Base-by-base conservation (phyloP, 495 filamentous ascomycete species). In the Astrothelium macrocarpum region DNA sequence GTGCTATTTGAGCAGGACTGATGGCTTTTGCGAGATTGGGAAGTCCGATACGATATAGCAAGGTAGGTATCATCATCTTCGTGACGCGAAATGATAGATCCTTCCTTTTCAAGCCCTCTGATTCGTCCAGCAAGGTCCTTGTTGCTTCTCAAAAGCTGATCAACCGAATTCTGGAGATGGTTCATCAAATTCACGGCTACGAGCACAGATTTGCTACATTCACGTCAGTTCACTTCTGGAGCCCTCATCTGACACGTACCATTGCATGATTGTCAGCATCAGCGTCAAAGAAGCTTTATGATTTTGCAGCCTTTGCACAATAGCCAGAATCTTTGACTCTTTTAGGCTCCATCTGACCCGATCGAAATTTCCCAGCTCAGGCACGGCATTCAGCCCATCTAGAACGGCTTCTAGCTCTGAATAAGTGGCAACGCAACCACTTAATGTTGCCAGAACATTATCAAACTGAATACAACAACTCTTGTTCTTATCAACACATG, bases 321-420 rank as follows among this genome's bases (percentile, higher is more conserved):
- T 32, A 11, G 31, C 59, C 4, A 26, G 4, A 18, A 60, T 60
- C 0, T 60, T 16, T 18, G 31, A 12, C 26, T 60, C 59, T 20
- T 43, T 60, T n/a, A 60, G 4, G 12, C 32, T 60, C 59, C 59
- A 60, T 25, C 26, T 60, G 5, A 60, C 32, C 12, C 59, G 49
- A 10, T 56, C 23, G n/a, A 60, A 36, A 5, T 60, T 36, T 20
- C 31, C 28, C 28, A 36, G 31, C n/a, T 23, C 16, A 4, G 59
- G 36, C n/a, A n/a, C 31, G 31, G 36, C 31, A 11, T 43, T 11
- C 36, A 60, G 23, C 3, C 31, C 25, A 23, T 60, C 36, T 11
- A 60, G n/a, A 43, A 60, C 26, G n/a, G 59, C 36, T n/a, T 60
- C 59, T 18, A 60, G 23, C n/a, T 60, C 59, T 36, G 59, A 60